A percentile compares a stretch with the other conserved stretches of the same genome.
Evolutionary conservation across 805 yeast genomes (phyloP).

Genomic region (Candida pini): DNA sequence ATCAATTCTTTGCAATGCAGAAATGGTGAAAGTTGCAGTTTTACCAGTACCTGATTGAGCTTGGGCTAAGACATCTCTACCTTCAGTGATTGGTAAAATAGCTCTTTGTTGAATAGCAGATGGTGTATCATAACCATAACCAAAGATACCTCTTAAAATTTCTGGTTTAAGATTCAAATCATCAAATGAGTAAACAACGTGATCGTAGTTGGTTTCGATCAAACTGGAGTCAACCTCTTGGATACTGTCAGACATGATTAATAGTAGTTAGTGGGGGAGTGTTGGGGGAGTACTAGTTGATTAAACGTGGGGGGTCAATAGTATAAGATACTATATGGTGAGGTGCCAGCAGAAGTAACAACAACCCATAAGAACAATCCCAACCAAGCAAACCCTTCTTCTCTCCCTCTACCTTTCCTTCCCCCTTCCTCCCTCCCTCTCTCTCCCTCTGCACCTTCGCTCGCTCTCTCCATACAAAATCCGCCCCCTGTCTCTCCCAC

Average conservation of each 20-base stretch:
- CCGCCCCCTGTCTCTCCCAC: no score
- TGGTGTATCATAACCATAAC: conserved; percentile 93
- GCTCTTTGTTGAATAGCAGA: conserved; percentile 98
- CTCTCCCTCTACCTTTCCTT: no score
- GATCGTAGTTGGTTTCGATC: conserved; percentile 95
- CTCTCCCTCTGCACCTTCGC: no score
- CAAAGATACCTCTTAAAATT: conserved; percentile 74
- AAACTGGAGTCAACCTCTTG: conserved; percentile 71
- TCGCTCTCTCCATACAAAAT: no score
- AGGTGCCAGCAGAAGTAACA: no score
- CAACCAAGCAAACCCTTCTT: no score
- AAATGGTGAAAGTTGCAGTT: conserved; percentile 96
- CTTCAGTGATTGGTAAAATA: conserved; percentile 87
- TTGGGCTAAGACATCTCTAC: conserved; percentile 95
- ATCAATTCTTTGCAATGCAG: conserved; percentile 84
- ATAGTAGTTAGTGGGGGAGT: no score
- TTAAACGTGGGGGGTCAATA: no score
- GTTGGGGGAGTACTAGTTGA: no score
- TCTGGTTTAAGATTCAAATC: conserved; percentile 70
- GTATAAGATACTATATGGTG: no score
- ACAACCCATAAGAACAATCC: no score
- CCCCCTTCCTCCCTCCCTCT: no score
- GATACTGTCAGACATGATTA: conserved; percentile 56
- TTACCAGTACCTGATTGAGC: conserved; percentile 99
- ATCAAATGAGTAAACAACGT: conserved; percentile 71